Conservation (phyloP, 2,329 filamentous ascomycete species). For the Colletotrichum sp. region DNA sequence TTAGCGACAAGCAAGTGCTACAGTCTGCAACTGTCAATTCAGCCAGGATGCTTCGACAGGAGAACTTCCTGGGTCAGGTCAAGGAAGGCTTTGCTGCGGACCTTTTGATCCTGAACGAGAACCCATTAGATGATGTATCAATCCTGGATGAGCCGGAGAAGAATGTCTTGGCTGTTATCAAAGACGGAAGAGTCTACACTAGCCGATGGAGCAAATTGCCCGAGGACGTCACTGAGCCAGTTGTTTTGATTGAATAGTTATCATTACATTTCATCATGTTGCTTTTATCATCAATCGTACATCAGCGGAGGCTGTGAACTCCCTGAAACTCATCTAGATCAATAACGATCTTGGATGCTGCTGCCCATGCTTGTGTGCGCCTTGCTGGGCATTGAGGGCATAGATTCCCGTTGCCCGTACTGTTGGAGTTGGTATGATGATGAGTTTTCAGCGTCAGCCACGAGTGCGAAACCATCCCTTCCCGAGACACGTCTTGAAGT, state of each 20-base stretch:
- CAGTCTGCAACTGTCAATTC: slow-evolving; percentile 48
- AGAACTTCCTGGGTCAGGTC: slow-evolving; percentile 53
- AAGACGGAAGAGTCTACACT: slow-evolving; percentile 53
- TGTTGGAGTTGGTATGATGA: not conserved
- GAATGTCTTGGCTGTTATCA: slow-evolving; percentile 55
- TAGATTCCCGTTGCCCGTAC: not conserved
- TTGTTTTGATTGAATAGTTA: not conserved
- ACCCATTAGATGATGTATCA: slow-evolving; percentile 60
- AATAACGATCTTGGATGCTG: not conserved
- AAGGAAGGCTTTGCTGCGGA: slow-evolving; percentile 57
- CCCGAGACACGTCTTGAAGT: not conserved
- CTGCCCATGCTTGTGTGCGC: not conserved
- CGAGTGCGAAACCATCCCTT: not conserved
- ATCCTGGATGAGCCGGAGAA: slow-evolving; percentile 53
- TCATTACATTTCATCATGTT: not conserved
- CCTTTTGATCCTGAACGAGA: slow-evolving; percentile 54
- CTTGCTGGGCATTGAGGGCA: not conserved
- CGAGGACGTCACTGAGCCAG: slow-evolving; percentile 21
- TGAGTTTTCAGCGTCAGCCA: not conserved
- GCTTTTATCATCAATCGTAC: not conserved
- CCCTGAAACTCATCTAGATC: not conserved
- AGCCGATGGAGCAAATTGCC: slow-evolving; percentile 29
- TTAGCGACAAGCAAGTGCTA: slow-evolving; percentile 29
- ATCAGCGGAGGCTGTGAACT: not conserved
- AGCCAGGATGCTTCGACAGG: slow-evolving; percentile 52